Base-by-base conservation (phyloP, 2,329 filamentous ascomycete species). In the Didymella pinodella region DNA sequence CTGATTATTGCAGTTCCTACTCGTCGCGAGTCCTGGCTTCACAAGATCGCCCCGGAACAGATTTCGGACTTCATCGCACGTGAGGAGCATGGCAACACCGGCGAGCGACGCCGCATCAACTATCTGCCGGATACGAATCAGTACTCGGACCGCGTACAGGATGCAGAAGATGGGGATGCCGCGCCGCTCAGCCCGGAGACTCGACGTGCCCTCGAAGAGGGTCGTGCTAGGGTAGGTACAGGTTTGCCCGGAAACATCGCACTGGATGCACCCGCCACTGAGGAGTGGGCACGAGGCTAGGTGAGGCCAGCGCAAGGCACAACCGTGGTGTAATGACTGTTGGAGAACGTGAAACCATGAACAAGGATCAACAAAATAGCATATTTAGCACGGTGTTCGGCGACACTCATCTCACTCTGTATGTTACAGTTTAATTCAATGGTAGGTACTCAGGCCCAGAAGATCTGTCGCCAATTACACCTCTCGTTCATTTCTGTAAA, bases 1-100 rank as follows among this genome's bases (percentile, higher is more conserved):
- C 48, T 62, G 1, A 75, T 76, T 54, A 73, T 76, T 40, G 68
- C 56, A 7, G 64, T 70, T 0, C 72, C 73, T 18, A 75, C 70
- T 2, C 59, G 71, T 20, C 68, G 65, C 16, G 67, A 72, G 34
- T 73, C 73, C 1, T 74, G 71, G 73, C 66, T 75, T 2, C 72
- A 74, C 52, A 61, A 62, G 12, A 52, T 75, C 10, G 66, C 69
- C 2, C 74, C 74, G 3, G 71, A 70, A 7, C 67, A 70, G n/a
- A 54, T 76, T 29, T 75, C 72, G 28, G 67, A 69, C 54, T 59
- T 75, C 46, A 65, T 76, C 31, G 68, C 70, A 16, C 72, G 71
- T 44, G 72, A 73, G 40, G 62, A 70, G 48, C 59, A 71, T 25
- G 69, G 68, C 45, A 59, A 59, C 7, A 60, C 58, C 18, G 64